Percentiles rank a stretch among this genome's conserved stretches.
Conservation (phyloP, 257 asterid genomes). For the Ilex aquifolium region DNA sequence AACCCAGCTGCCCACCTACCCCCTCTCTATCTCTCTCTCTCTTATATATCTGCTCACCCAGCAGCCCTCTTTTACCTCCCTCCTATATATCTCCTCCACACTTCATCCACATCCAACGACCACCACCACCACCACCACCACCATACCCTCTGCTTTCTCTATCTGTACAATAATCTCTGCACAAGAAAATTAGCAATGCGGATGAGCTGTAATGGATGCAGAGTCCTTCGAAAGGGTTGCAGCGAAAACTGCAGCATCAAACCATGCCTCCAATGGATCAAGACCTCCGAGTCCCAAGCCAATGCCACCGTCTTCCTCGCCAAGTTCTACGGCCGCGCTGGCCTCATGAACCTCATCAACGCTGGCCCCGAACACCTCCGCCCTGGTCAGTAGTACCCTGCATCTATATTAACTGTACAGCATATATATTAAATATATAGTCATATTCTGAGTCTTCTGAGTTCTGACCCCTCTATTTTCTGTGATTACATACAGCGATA, state of each 20-base stretch:
- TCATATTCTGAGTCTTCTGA: too few relatives aligned
- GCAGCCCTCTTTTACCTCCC: too few relatives aligned
- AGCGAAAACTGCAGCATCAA: constrained; percentile 61
- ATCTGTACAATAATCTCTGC: not conserved
- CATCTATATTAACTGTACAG: not conserved
- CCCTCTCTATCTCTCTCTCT: too few relatives aligned
- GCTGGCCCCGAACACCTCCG: constrained; percentile 72
- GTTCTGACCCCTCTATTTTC: too few relatives aligned
- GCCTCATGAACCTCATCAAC: constrained; percentile 71
- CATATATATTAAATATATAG: too few relatives aligned
- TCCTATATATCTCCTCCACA: too few relatives aligned
- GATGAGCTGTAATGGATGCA: constrained; percentile 86
- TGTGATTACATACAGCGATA: constrained; percentile 36
- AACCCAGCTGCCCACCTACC: too few relatives aligned
- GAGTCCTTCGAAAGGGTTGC: constrained; percentile 83
- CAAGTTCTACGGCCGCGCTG: constrained; percentile 90
- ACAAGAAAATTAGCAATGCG: constrained; percentile 30
- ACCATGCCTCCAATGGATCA: constrained; percentile 80
- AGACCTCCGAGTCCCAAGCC: constrained; percentile 60
- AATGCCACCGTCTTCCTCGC: constrained; percentile 84
- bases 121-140: not conserved
- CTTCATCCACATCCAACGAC: too few relatives aligned
- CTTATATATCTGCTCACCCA: too few relatives aligned
- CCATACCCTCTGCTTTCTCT: not conserved
- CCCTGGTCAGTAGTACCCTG: constrained; percentile 39